phyloP scores from a whole-genome alignment of 805 yeast genomes.

The Ogataea angusta region DNA sequence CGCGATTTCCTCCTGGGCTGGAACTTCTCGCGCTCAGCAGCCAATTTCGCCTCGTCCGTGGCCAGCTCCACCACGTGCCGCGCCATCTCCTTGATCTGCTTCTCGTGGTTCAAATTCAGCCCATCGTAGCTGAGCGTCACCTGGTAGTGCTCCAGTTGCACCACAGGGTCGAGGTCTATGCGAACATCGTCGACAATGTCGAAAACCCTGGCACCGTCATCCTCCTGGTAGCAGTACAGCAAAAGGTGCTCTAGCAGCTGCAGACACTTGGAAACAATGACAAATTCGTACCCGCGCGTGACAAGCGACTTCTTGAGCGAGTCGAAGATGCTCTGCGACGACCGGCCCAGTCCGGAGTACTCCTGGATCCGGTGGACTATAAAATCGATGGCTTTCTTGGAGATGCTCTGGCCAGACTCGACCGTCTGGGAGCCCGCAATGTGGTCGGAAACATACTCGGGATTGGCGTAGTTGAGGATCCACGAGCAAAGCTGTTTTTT shows the following conservation, averaged over 20 bases:
- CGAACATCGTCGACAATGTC: slow-evolving; percentile 24
- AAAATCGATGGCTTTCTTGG: slow-evolving; percentile 21
- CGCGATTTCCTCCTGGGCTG: slow-evolving; percentile 10
- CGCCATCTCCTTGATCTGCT: slow-evolving; percentile 19
- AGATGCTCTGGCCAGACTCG: slow-evolving; percentile 16
- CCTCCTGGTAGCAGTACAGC: slow-evolving; percentile 24
- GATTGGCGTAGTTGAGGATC: slow-evolving; percentile 17
- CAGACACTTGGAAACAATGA: slow-evolving; percentile 27
- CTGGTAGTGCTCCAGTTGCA: slow-evolving; percentile 12
- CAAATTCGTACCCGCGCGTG: slow-evolving; percentile 29
- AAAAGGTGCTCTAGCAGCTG: slow-evolving; percentile 26
- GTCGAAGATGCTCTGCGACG: slow-evolving; percentile 13
- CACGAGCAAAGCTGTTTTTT: slow-evolving; percentile 30
- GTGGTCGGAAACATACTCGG: slow-evolving; percentile 14
- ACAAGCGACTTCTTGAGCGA: slow-evolving; percentile 26
- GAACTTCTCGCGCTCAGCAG: slow-evolving; percentile 18
- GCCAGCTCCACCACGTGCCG: slow-evolving; percentile 15
- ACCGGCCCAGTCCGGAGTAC: slow-evolving; percentile 12
- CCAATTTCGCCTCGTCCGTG: slow-evolving; percentile 11
- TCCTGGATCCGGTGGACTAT: slow-evolving; percentile 19
- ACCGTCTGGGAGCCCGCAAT: slow-evolving; percentile 1
- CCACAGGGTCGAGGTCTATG: slow-evolving; percentile 14
- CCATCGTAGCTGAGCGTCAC: slow-evolving; percentile 23
- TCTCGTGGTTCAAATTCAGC: slow-evolving; percentile 23
- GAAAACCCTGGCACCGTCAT: slow-evolving; percentile 11